These are phyloP conservation scores for Spathaspora sp. DNA, from an alignment of 1,139 yeast species.

Conservation along the genomic window DNA sequence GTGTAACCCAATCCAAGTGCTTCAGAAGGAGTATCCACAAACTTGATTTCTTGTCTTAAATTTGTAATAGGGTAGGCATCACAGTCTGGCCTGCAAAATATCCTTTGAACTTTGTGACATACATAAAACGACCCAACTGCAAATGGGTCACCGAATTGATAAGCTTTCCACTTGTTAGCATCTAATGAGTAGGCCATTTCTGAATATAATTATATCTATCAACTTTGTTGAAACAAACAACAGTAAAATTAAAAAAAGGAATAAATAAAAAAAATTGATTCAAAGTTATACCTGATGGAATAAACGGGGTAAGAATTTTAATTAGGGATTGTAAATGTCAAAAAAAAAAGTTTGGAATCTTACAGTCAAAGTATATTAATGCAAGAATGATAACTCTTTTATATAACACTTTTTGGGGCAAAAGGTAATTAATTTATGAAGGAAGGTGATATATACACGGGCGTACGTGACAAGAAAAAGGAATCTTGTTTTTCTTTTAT, in stretches of 20 bases:
- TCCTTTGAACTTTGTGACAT: constrained; percentile 41
- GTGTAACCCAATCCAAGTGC: constrained; percentile 46
- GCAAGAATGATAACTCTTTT: not conserved
- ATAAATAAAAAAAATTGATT: not conserved
- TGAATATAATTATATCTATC: not conserved
- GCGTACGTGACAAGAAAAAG: not conserved
- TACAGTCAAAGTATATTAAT: not conserved
- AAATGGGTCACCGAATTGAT: constrained; percentile 66
- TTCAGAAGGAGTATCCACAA: constrained; percentile 39
- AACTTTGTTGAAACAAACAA: not conserved
- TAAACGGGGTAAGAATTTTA: not conserved
- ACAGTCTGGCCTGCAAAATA: constrained; percentile 69
- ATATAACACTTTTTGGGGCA: not conserved
- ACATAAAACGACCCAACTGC: constrained; percentile 58
- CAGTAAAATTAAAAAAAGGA: not conserved
- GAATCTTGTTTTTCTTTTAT: not conserved
- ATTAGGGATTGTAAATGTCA: not conserved
- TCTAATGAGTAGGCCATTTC: constrained; percentile 47
- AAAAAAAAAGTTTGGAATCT: not conserved
- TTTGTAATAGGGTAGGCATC: constrained; percentile 49
- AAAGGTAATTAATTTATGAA: not conserved
- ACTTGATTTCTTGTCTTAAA: constrained; percentile 44
- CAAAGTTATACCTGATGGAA: not conserved
- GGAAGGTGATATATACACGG: not conserved
- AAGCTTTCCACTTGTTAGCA: constrained; percentile 60